A percentile compares a stretch with the other conserved stretches of the same genome.
These are phyloP conservation scores for Fusarium sp. DNA, from an alignment of 2,329 filamentous ascomycete species.

Conservation along the genomic window DNA sequence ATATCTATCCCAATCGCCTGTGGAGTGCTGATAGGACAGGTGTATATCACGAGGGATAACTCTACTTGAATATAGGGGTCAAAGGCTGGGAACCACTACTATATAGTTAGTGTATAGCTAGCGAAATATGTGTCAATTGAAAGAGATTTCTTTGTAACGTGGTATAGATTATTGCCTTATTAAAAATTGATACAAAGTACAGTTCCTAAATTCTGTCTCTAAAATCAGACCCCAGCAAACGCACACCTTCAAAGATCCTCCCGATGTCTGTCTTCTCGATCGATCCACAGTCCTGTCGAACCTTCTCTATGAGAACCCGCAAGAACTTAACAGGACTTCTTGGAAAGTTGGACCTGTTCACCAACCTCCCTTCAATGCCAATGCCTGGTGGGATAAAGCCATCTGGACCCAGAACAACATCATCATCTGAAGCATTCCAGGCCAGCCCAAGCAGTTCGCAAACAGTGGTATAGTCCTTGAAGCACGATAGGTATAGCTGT, in stretches of 20 bases:
- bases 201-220: no score
- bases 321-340: constrained; percentile 54
- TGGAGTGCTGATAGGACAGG: no score
- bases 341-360: constrained; percentile 41
- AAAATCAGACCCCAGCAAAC: constrained; percentile 41
- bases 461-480: constrained; percentile 63
- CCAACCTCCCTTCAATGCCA: neutral
- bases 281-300: constrained; percentile 51
- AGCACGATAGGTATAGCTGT: constrained; percentile 69
- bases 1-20: no score
- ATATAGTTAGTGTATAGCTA: no score
- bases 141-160: no score
- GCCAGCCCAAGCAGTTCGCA: constrained; percentile 65
- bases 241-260: constrained; percentile 49
- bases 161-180: no score
- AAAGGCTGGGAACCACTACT: no score
- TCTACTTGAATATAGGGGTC: no score
- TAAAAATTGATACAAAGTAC: no score
- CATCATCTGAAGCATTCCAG: constrained; percentile 44
- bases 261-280: constrained; percentile 58
- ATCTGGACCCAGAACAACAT: constrained; percentile 27
- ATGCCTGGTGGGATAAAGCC: constrained; percentile 50
- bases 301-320: constrained; percentile 49
- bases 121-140: no score
- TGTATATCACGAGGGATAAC: no score